Conservation (phyloP, 2,329 filamentous ascomycete species). For the Cercospora beticola region DNA sequence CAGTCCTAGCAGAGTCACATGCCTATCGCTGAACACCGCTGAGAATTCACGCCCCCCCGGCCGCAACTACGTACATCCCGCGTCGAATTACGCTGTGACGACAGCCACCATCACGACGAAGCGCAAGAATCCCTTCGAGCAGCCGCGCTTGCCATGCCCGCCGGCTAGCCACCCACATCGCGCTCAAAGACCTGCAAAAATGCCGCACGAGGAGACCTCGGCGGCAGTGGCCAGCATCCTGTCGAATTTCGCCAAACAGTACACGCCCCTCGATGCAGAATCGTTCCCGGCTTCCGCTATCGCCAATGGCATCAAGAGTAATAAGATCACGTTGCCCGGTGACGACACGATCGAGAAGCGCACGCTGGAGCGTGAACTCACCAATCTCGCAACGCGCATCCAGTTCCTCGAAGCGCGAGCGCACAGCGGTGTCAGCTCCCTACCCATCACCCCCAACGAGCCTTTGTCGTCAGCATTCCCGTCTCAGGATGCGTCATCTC, state of each 20-base stretch:
- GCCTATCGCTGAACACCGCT: background rate
- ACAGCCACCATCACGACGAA: conserved; percentile 24
- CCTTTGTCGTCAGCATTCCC: conserved; percentile 55
- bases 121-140: conserved; percentile 19
- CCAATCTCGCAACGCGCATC: conserved; percentile 73
- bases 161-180: conserved; percentile 19
- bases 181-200: conserved; percentile 13
- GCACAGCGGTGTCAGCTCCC: conserved; percentile 44
- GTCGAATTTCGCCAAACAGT: conserved; percentile 51
- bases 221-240: conserved; percentile 43
- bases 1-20: background rate
- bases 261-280: conserved; percentile 45
- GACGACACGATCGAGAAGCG: conserved; percentile 72
- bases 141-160: conserved; percentile 23
- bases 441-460: conserved; percentile 83
- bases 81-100: conserved; percentile 21
- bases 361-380: conserved; percentile 77
- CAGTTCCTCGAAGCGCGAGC: conserved; percentile 80
- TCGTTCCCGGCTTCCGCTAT: conserved; percentile 48
- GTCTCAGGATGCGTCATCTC: conserved; percentile 50
- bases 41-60: background rate
- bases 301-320: conserved; percentile 52
- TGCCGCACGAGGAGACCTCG: conserved; percentile 37
- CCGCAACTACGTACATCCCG: conserved; percentile 6
- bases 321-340: conserved; percentile 72